Base-by-base conservation (phyloP, 352 stramenopile species). In the Pelagophyceae sp. region DNA sequence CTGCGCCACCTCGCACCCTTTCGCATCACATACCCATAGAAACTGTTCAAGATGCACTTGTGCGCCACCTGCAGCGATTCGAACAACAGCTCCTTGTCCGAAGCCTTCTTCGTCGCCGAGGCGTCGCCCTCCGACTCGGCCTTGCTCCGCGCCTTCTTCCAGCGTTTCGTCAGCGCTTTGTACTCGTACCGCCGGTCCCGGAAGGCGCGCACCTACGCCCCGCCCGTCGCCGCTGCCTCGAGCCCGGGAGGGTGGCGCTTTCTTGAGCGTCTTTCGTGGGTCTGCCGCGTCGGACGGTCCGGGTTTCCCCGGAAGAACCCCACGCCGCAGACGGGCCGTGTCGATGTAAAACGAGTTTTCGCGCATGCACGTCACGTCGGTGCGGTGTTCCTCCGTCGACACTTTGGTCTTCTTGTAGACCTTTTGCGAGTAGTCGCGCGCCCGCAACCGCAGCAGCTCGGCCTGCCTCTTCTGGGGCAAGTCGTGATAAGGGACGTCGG, bases 311-410 rank as follows among this genome's bases (percentile, higher is more conserved):
- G n/a, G n/a, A n/a, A n/a, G n/a, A n/a, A n/a, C n/a, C n/a, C n/a
- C n/a, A n/a, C n/a, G n/a, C n/a, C n/a, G n/a, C n/a, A n/a, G n/a
- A n/a, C n/a, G n/a, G n/a, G n/a, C 61, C 0, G 96, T 99, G 85
- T 99, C 95, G 15, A 99, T 96, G 81, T 99, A 99, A 79, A 99
- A 99, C 29, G 95, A 90, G 81, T 99, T 99, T 83, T 99, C 96
- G 58, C 96, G 88, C 95, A 99, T 98, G 79, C 96, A 99, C 2
- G 99, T 92, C 33, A 94, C 98, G 32, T 96, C 95, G 19, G 90
- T 91, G 20, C 95, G 87, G 50, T 93, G 95, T 76, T 97, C 88
- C 75, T 98, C 89, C 77, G 95, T 87, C 0, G 95, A 99, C 15
- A 99, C 86, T 82, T 99, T 98, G 17, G 87, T 94, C 80, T 96